Evolutionary conservation across 768 basidiomycete species (phyloP).

Genomic region (Serendipita indica): DNA sequence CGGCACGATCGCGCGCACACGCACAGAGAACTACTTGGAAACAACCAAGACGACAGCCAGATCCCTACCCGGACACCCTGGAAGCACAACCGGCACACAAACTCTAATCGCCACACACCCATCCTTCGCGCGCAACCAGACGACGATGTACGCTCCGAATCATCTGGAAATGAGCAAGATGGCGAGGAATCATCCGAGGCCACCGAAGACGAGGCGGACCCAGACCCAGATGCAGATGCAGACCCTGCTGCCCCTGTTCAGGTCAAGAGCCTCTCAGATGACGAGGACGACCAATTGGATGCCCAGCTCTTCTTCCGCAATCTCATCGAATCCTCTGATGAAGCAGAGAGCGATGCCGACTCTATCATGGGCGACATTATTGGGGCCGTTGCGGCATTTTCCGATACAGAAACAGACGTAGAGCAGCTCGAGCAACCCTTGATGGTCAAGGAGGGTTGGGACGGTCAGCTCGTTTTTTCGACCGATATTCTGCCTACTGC

Average conservation of each 20-base stretch:
- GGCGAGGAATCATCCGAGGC: constrained; percentile 3
- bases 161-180: constrained; percentile 8
- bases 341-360: not conserved
- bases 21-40: not conserved
- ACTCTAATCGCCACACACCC: not conserved
- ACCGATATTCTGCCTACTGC: constrained; percentile 5
- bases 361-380: not conserved
- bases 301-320: constrained; percentile 1
- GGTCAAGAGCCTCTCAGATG: not conserved
- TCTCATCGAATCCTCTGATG: not conserved
- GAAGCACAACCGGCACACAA: constrained; percentile 7
- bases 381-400: not conserved
- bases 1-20: not conserved
- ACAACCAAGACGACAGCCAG: not conserved
- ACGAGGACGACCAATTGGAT: constrained; percentile 2
- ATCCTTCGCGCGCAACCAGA: not conserved
- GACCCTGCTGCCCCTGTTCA: not conserved
- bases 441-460: constrained; percentile 8
- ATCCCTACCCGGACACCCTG: not conserved
- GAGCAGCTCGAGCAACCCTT: not conserved
- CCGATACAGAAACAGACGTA: constrained; percentile 2
- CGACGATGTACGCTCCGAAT: not conserved
- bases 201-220: not conserved
- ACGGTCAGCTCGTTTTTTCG: constrained; percentile 6
- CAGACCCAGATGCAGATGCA: not conserved